These are phyloP conservation scores for Leccinum sublutescens DNA, from an alignment of 768 basidiomycete species.

Conservation along the genomic window DNA sequence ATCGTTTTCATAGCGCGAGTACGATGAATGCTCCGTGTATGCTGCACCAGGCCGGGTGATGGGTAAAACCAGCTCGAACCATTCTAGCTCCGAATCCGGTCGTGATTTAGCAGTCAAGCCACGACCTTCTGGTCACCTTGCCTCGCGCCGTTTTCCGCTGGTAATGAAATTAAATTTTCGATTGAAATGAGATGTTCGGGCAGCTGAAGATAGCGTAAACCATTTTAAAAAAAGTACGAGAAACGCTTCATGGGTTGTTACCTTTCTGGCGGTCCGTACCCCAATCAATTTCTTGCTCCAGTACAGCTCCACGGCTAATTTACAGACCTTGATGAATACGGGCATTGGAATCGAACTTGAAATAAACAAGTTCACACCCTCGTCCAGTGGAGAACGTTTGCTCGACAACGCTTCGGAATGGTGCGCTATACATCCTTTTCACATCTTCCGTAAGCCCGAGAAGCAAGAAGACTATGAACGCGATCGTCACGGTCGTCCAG, in stretches of 20 bases:
- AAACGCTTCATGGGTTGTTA: background rate
- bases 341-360: background rate
- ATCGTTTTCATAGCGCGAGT: background rate
- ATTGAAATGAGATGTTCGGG: background rate
- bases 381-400: background rate
- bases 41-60: background rate
- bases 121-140: background rate
- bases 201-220: background rate
- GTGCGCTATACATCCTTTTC: constrained; percentile 12
- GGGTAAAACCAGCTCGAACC: background rate
- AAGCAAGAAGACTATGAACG: constrained; percentile 15
- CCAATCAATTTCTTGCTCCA: background rate
- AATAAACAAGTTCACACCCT: background rate
- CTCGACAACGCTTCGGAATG: constrained; percentile 1
- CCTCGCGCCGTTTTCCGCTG: background rate
- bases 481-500: constrained; percentile 15
- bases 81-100: background rate
- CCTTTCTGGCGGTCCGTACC: background rate
- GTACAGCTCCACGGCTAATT: background rate
- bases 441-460: constrained; percentile 18
- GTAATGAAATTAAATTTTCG: background rate
- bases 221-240: background rate
- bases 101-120: background rate
- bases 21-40: background rate
- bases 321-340: background rate